Conservation (phyloP, 2,329 filamentous ascomycete genomes). For the Ascochyta rabiei region DNA sequence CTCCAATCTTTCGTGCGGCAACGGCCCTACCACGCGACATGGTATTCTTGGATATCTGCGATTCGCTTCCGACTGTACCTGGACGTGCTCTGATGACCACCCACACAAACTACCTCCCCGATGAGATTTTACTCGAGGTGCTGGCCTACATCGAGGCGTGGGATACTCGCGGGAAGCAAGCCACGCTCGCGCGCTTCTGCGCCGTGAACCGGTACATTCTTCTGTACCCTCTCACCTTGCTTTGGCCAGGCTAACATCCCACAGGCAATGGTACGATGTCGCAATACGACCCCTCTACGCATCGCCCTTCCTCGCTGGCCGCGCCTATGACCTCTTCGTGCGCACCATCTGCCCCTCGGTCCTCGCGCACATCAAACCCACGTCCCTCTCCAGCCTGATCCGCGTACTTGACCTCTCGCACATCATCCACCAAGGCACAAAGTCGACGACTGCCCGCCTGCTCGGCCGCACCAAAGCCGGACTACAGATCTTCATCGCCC, state of each 20-base stretch:
- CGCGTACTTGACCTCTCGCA: conserved; percentile 58
- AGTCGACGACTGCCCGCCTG: conserved; percentile 62
- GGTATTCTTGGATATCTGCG: background rate
- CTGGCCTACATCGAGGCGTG: conserved; percentile 50
- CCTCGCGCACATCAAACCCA: conserved; percentile 56
- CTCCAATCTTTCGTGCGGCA: background rate
- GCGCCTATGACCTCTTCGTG: conserved; percentile 61
- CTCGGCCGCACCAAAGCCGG: conserved; percentile 60
- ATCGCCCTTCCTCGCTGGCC: conserved; percentile 57
- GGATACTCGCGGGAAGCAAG: conserved; percentile 48
- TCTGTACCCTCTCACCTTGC: background rate
- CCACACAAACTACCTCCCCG: conserved; percentile 54
- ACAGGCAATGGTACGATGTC: conserved; percentile 62
- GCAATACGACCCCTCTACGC: conserved; percentile 60
- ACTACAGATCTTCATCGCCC: conserved; percentile 62
- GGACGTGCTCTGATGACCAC: background rate
- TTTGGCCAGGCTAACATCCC: conserved; percentile 6
- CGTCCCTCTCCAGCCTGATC: conserved; percentile 58
- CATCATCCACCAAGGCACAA: conserved; percentile 65
- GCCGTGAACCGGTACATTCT: conserved; percentile 43
- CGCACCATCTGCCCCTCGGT: conserved; percentile 61
- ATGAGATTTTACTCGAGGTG: conserved; percentile 61
- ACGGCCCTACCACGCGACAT: conserved; percentile 4
- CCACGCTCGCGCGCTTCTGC: conserved; percentile 58
- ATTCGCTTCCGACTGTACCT: no score